phyloP scores from a whole-genome alignment of 306 rosid genomes.

The Phaseolus lunatus region DNA sequence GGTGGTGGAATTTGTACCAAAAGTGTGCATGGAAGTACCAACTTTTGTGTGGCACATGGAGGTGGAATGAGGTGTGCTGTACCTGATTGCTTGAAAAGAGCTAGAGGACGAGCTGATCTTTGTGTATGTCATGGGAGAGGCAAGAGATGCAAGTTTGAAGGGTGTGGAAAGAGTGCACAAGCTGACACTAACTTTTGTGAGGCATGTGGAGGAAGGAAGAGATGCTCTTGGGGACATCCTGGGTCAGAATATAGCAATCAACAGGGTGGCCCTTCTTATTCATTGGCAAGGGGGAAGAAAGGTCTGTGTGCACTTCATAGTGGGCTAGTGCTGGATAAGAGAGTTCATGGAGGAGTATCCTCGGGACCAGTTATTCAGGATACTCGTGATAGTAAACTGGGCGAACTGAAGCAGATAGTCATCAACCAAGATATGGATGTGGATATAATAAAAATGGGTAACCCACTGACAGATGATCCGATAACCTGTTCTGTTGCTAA shows the following conservation, averaged over 20 bases:
- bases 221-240: conserved; percentile 91
- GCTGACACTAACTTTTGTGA: conserved; percentile 90
- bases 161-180: conserved; percentile 94
- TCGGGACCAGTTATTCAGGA: conserved; percentile 64
- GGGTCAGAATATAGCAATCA: conserved; percentile 65
- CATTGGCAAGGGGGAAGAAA: conserved; percentile 85
- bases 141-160: conserved; percentile 81
- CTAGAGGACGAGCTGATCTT: conserved; percentile 83
- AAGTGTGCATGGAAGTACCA: conserved; percentile 94
- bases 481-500: conserved; percentile 41
- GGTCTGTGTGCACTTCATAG: conserved; percentile 87
- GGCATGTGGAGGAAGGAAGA: conserved; percentile 96
- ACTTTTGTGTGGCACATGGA: conserved; percentile 91
- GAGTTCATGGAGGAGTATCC: conserved; percentile 92
- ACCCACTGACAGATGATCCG: not conserved
- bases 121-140: conserved; percentile 96
- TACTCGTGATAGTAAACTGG: conserved; percentile 52
- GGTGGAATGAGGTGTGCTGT: conserved; percentile 91
- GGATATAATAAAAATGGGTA: conserved; percentile 47
- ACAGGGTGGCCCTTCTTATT: conserved; percentile 68
- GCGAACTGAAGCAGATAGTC: conserved; percentile 51
- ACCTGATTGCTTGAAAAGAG: conserved; percentile 85
- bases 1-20: conserved; percentile 83
- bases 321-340: conserved; percentile 81
- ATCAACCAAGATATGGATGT: conserved; percentile 55